Base-by-base conservation (phyloP, 306 rosid genomes). In the Hippophae tibetana region DNA sequence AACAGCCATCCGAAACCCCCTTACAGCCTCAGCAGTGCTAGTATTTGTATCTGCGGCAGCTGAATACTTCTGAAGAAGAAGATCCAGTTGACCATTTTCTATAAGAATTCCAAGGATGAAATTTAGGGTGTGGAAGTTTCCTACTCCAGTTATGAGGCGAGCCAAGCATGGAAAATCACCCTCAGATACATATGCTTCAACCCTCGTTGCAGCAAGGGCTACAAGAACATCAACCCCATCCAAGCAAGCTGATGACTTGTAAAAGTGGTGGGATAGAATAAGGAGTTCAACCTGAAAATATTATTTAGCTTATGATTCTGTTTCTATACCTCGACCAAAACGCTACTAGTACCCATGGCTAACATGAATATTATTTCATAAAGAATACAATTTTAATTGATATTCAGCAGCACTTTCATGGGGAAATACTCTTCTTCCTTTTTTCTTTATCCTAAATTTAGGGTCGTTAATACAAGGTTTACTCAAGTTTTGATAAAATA, bases 181-280 rank as follows among this genome's bases (percentile, higher is more conserved):
- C 95, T 90, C 98, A 12, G 77, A 70, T 13, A 90, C 98, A 62
- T 90, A 90, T 56, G 89, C 90, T 40, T 90, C 98, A 41, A 90
- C 95, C 83, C 96, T 87, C 10, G 96, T 90, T 13, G 98, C 92
- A 57, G 98, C 98, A 72, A 90, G 98, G 74, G 98, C 86, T 57
- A 87, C 98, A 58, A 90, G 98, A 67, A 90, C 98, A 85, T 90
- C 98, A 68, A 87, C 98, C 72, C 98, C 98, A 71, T 90, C 98
- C 51, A 90, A 95, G 84, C 98, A 90, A 69, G 98, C 84, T 38
- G 98, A 90, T 78, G 85, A 85, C 60, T 87, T 90, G 87, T 90
- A 87, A 79, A 90, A 90, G 81, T 90, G 98, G 64, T 87, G 98
- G 42, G 98, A 87, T 62, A 90, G 77, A 74, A 90, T 90, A 62